phyloP scores from a whole-genome alignment of 1,284 basidiomycete genomes.

The Microbotryum silenes-acaulis region DNA sequence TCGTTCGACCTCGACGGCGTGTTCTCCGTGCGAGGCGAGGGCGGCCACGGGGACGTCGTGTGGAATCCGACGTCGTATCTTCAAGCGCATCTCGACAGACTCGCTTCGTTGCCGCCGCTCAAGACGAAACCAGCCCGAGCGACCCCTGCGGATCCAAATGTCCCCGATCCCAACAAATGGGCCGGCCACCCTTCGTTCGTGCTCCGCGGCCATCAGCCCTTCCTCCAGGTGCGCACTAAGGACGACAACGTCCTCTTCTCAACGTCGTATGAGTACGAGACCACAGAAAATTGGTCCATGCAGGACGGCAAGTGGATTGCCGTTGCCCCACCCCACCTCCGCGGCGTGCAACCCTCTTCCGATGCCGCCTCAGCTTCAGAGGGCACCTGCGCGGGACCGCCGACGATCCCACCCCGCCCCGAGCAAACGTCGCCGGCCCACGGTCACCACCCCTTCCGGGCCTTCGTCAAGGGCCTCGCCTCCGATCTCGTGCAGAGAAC shows the following conservation, averaged over 20 bases:
- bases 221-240: constrained; percentile 23
- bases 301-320: constrained; percentile 29
- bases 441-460: constrained; percentile 12
- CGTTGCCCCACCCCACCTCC: constrained; percentile 15
- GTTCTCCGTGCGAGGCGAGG: constrained; percentile 3
- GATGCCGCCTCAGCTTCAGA: background rate
- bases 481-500: constrained; percentile 8
- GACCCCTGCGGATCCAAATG: constrained; percentile 3
- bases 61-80: constrained; percentile 28
- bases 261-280: constrained; percentile 18
- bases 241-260: constrained; percentile 25
- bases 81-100: constrained; percentile 8
- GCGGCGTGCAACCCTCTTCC: constrained; percentile 5
- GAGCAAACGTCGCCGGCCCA: background rate
- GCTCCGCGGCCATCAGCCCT: constrained; percentile 24
- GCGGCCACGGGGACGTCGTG: constrained; percentile 9
- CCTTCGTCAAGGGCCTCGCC: constrained; percentile 20
- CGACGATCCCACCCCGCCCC: constrained; percentile 6
- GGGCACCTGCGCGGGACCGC: background rate
- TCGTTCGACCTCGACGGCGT: constrained; percentile 18
- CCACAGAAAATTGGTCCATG: constrained; percentile 19
- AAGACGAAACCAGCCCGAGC: background rate
- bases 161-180: constrained; percentile 4
- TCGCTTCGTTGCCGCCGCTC: background rate
- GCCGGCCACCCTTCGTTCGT: constrained; percentile 19